A percentile compares a stretch with the other conserved stretches of the same genome.
phyloP scores from a whole-genome alignment of 1,284 basidiomycete species.

The Bondarzewia mesenterica region DNA sequence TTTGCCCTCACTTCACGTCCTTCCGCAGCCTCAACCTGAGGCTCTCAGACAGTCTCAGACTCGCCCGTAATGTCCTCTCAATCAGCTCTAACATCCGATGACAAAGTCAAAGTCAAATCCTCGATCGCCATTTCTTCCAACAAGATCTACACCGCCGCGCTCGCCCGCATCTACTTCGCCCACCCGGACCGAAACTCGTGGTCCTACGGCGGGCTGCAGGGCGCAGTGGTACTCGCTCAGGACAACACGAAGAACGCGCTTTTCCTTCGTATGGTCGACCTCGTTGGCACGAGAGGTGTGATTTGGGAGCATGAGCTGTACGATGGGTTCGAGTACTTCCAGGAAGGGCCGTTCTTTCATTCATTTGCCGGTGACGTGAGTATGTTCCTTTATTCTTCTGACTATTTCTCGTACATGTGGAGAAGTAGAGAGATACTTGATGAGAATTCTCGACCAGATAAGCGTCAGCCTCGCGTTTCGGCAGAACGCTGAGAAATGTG shows the following conservation, averaged over 20 bases:
- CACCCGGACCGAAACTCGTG: slow-evolving; percentile 69
- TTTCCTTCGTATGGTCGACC: slow-evolving; percentile 74
- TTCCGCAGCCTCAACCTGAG: too few species aligned
- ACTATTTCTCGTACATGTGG: neutral
- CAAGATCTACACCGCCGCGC: slow-evolving; percentile 75
- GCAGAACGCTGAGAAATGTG: too few species aligned
- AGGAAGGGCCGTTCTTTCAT: slow-evolving; percentile 91
- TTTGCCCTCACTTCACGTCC: too few species aligned
- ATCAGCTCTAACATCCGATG: slow-evolving; percentile 61
- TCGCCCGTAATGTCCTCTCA: slow-evolving; percentile 78
- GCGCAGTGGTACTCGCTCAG: slow-evolving; percentile 67
- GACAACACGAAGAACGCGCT: slow-evolving; percentile 55
- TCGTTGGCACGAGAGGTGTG: slow-evolving; percentile 76
- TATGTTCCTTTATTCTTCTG: slow-evolving; percentile 15
- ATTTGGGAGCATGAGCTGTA: slow-evolving; percentile 96
- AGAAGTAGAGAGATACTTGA: too few species aligned
- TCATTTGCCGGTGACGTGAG: slow-evolving; percentile 89
- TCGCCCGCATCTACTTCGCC: slow-evolving; percentile 85
- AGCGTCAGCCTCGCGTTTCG: too few species aligned
- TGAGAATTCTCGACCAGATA: too few species aligned
- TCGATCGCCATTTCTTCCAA: slow-evolving; percentile 45
- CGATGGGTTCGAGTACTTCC: slow-evolving; percentile 75
- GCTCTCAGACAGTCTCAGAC: too few species aligned
- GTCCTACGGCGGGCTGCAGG: slow-evolving; percentile 82
- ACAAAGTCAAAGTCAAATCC: slow-evolving; percentile 71